These are phyloP conservation scores for Ehretia macrophylla DNA, from an alignment of 257 asterid genomes.

Conservation along the genomic window DNA sequence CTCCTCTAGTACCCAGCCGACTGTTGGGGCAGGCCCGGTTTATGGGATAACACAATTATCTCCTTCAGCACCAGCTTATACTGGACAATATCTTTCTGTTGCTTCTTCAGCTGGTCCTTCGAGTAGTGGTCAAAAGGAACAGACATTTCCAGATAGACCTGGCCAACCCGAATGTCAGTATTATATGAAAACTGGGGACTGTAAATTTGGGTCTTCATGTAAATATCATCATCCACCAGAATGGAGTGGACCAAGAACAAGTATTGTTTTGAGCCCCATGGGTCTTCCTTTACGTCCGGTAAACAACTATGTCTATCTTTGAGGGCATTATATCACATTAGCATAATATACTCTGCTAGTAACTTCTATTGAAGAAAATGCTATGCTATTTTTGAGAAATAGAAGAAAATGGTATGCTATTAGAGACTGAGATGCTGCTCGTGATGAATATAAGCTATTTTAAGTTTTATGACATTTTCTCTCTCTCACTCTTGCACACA, in stretches of 20 bases:
- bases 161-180: constrained; percentile 12
- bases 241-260: constrained; percentile 2
- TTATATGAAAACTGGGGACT: constrained; percentile 11
- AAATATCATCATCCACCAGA: constrained; percentile 11
- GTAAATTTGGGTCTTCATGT: constrained; percentile 14
- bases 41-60: constrained; percentile 9
- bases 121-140: constrained; percentile 1
- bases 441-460: no score
- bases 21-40: constrained; percentile 3
- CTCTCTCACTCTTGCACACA: no score
- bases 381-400: no score
- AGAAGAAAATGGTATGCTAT: no score
- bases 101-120: constrained; percentile 3
- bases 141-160: constrained; percentile 9
- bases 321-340: not conserved
- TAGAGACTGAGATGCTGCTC: no score
- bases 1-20: not conserved
- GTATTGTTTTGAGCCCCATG: constrained; percentile 7
- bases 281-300: constrained; percentile 18
- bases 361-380: no score
- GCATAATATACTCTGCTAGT: no score
- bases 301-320: not conserved
- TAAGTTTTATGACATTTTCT: no score
- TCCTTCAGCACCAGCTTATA: constrained; percentile 5
- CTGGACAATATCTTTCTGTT: constrained; percentile 9